Percentiles rank a stretch among this genome's conserved stretches.
These are phyloP conservation scores for Talaromyces nanjingensis DNA, from an alignment of 495 filamentous ascomycete genomes.

Conservation along the genomic window DNA sequence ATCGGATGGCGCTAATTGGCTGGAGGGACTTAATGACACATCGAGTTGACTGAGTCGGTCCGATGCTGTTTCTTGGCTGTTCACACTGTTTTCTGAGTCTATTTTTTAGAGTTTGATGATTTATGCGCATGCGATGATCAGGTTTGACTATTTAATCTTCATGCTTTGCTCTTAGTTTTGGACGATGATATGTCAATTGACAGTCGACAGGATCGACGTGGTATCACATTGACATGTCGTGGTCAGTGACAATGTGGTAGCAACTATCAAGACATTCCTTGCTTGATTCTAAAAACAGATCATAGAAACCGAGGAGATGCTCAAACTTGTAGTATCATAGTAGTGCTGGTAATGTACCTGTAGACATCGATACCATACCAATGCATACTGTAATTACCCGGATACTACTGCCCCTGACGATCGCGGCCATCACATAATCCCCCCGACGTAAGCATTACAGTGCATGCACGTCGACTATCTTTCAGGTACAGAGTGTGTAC, in stretches of 20 bases:
- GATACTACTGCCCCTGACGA: neutral
- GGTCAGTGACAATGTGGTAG: neutral
- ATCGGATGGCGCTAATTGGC: neutral
- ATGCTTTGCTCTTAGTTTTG: neutral
- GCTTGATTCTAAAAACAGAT: neutral
- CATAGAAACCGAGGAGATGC: neutral
- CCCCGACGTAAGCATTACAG: neutral
- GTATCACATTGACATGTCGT: neutral
- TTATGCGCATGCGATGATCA: neutral
- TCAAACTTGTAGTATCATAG: neutral
- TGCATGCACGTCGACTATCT: neutral
- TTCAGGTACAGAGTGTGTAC: neutral
- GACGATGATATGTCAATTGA: neutral
- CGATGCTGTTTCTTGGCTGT: neutral
- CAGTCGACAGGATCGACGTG: neutral
- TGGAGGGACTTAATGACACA: slow-evolving; percentile 1
- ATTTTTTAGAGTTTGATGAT: neutral
- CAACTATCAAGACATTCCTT: neutral
- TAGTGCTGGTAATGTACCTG: neutral
- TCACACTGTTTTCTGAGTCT: neutral
- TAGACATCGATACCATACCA: neutral
- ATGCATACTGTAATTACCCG: neutral
- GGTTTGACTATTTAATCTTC: neutral
- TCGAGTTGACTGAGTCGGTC: slow-evolving; percentile 8
- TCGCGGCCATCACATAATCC: neutral